phyloP scores from a whole-genome alignment of 2,329 filamentous ascomycete genomes.

The Phialophora tarda region DNA sequence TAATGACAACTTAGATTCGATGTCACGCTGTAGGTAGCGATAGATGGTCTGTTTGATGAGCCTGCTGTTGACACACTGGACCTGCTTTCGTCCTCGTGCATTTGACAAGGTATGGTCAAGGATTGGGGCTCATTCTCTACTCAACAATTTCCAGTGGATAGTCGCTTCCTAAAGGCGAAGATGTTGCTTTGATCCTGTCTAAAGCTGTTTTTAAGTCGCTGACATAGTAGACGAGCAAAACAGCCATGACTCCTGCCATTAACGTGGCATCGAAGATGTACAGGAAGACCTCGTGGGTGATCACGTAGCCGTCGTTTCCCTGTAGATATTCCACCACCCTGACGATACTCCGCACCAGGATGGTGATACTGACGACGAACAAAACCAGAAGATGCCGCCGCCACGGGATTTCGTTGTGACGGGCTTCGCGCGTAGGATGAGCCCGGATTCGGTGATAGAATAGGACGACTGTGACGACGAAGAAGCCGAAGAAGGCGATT shows the following conservation, averaged over 20 bases:
- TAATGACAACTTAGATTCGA: too few species aligned
- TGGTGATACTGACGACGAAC: conserved; percentile 40
- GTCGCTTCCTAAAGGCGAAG: too few species aligned
- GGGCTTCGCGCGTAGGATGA: conserved; percentile 43
- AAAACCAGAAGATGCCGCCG: conserved; percentile 45
- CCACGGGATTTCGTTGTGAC: conserved; percentile 42
- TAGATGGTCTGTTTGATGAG: too few species aligned
- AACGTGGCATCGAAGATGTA: conserved; percentile 53
- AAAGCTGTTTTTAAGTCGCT: too few species aligned
- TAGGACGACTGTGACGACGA: conserved; percentile 37
- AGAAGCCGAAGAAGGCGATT: conserved; percentile 41
- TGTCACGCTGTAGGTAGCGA: too few species aligned
- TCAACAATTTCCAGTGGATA: too few species aligned
- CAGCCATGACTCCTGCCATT: conserved; percentile 43
- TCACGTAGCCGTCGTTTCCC: conserved; percentile 50
- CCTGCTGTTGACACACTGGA: too few species aligned
- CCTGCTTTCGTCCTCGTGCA: too few species aligned
- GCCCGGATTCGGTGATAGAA: conserved; percentile 39
- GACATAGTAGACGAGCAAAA: too few species aligned
- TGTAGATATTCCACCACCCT: conserved; percentile 55
- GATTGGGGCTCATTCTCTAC: too few species aligned
- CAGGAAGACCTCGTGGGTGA: conserved; percentile 51
- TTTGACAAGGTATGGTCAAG: too few species aligned
- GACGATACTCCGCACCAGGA: conserved; percentile 42
- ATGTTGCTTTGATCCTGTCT: too few species aligned